Conservation (phyloP, 2,329 filamentous ascomycete species). For the Rasamsonia emersonii region DNA sequence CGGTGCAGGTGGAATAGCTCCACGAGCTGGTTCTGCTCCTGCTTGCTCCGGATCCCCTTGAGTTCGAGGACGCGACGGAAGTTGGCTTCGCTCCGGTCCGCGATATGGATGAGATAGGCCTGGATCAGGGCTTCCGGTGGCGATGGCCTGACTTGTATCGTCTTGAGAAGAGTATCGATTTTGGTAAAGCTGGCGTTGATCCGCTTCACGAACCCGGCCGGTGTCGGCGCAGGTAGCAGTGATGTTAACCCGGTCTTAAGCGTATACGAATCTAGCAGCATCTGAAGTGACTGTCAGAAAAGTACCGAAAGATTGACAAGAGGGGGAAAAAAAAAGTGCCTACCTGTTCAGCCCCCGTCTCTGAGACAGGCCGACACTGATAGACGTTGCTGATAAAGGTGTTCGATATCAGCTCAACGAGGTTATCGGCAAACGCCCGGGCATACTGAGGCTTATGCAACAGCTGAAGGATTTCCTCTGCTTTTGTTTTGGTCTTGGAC, state of each 20-base stretch:
- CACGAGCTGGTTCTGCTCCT: slow-evolving; percentile 71
- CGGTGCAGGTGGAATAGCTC: slow-evolving; percentile 89
- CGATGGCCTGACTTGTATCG: slow-evolving; percentile 82
- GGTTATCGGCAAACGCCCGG: slow-evolving; percentile 85
- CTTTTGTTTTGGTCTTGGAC: slow-evolving; percentile 60
- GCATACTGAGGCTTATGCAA: slow-evolving; percentile 90
- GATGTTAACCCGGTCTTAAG: slow-evolving; percentile 41
- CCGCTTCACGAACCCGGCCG: slow-evolving; percentile 67
- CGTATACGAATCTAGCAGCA: slow-evolving; percentile 89
- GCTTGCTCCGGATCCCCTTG: slow-evolving; percentile 74
- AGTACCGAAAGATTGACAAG: slow-evolving; percentile 1
- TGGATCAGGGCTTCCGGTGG: slow-evolving; percentile 92
- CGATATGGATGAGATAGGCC: slow-evolving; percentile 95
- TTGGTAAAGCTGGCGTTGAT: slow-evolving; percentile 76
- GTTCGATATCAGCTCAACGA: slow-evolving; percentile 79
- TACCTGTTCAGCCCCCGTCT: slow-evolving; percentile 88
- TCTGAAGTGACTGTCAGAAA: slow-evolving; percentile 43
- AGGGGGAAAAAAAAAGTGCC: slow-evolving; percentile 8
- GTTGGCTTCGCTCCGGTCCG: slow-evolving; percentile 84
- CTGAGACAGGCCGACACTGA: slow-evolving; percentile 81
- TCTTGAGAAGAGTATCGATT: slow-evolving; percentile 89
- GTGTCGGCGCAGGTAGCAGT: slow-evolving; percentile 50
- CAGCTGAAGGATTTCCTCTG: slow-evolving; percentile 65
- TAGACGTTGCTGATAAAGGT: slow-evolving; percentile 77
- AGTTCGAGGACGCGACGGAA: slow-evolving; percentile 94